Base-by-base conservation (phyloP, 805 yeast species). In the Debaryomyces hansenii region DNA sequence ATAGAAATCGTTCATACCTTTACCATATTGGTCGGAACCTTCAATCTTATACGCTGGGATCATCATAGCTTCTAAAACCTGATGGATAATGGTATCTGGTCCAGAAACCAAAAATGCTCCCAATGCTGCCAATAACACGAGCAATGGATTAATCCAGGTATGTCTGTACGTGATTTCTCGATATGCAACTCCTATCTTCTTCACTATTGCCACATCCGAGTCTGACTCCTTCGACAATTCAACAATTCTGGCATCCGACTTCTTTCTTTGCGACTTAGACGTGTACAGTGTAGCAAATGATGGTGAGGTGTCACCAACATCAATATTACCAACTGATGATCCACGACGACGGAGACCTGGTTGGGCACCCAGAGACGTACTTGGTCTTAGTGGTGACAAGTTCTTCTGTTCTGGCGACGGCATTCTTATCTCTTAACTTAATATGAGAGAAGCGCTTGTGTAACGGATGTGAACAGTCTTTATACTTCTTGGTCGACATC, bases 1-100 rank as follows among this genome's bases (percentile, higher is more conserved):
- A 18, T 76, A 76, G 53, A 90, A 78, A 68, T 94, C 99, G 58
- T 83, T 82, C 39, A 62, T 71, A 46, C 99, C 99, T 67, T 94
- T 94, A 21, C 88, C 97, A 63, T 91, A 94, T 44, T 79, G 81
- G 44, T 82, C 79, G 1, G 87, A 75, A 21, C 79, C 83, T 18
- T 74, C 80, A 37, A 83, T 74, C 40, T 74, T 73, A 60, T 90
- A 87, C 0, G 94, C 83, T 11, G 87, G 74, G 4, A 79, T 64
- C 34, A 90, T 74, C 66, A 87, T 83, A 64, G 73, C 74, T 57
- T 79, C 82, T 47, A 90, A 67, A 16, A 55, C 42, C 3, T 81
- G 78, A 62, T 88, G 89, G 16, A 82, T 60, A 33, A 70, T 69
- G 0, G 88, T 74, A 46, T 73, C 74, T 54, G 85, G 80, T 16